Conservation (phyloP, 73 alveolate genomes). For the Tetrahymena thermophila region DNA sequence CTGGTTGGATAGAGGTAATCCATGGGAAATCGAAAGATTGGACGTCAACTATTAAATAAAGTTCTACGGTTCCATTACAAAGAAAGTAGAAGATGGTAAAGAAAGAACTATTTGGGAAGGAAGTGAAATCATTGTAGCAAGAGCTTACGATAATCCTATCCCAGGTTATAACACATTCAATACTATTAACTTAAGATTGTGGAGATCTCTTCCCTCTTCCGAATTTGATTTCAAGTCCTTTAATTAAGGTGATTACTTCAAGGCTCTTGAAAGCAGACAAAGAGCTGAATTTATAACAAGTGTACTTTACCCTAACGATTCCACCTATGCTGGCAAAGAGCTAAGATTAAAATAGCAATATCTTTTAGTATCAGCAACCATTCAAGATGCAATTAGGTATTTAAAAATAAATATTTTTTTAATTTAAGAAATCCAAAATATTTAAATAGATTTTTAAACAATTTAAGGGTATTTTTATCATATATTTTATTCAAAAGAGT, state of each 20-base stretch:
- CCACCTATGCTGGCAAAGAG: conserved; percentile 83
- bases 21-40: conserved; percentile 97
- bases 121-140: conserved; percentile 71
- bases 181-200: conserved; percentile 91
- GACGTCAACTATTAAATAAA: conserved; percentile 89
- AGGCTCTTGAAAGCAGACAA: conserved; percentile 69
- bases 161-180: conserved; percentile 98
- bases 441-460: no score
- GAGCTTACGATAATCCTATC: conserved; percentile 99
- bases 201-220: conserved; percentile 85
- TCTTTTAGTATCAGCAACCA: conserved; percentile 96
- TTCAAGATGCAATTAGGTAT: conserved; percentile 58
- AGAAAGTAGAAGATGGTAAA: conserved; percentile 65
- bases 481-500: background rate
- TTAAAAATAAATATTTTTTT: background rate
- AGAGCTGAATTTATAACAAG: conserved; percentile 95
- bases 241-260: conserved; percentile 72
- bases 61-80: conserved; percentile 85
- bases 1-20: conserved; percentile 96
- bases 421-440: background rate
- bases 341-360: conserved; percentile 88
- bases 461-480: no score
- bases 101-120: conserved; percentile 89
- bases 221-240: conserved; percentile 71
- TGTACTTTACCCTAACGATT: conserved; percentile 98